A percentile compares a stretch with the other conserved stretches of the same genome.
phyloP scores from a whole-genome alignment of 495 filamentous ascomycete genomes.

The Penicillium subrubescens region DNA sequence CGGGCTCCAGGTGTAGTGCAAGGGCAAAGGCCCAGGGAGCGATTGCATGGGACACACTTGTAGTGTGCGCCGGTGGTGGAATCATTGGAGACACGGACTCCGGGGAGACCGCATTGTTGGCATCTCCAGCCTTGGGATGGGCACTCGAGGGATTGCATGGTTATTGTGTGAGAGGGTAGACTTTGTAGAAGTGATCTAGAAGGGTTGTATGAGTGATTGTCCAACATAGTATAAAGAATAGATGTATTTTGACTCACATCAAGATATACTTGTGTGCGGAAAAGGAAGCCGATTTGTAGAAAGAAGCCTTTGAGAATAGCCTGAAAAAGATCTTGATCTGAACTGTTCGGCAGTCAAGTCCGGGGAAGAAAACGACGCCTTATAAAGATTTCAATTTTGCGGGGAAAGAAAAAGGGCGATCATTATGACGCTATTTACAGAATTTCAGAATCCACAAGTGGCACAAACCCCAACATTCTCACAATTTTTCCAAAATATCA shows the following conservation, averaged over 20 bases:
- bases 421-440: conserved; percentile 22
- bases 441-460: background rate
- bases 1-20: conserved; percentile 22
- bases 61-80: conserved; percentile 15
- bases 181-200: background rate
- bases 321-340: conserved; percentile 2
- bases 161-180: conserved; percentile 4
- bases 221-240: background rate
- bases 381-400: conserved; percentile 19
- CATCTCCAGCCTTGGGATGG: conserved; percentile 14
- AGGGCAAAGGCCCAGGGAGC: conserved; percentile 20
- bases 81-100: conserved; percentile 16
- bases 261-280: background rate
- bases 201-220: conserved; percentile 1
- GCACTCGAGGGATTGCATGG: conserved; percentile 6
- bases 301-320: conserved; percentile 3
- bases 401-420: conserved; percentile 14
- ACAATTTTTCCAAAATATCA: background rate
- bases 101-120: conserved; percentile 23
- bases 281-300: conserved; percentile 1
- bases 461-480: background rate
- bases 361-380: conserved; percentile 6
- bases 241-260: background rate
- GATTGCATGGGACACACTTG: conserved; percentile 28
- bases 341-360: background rate